These are phyloP conservation scores for Tetrahymena thermophila DNA, from an alignment of 73 alveolate species.

Conservation along the genomic window DNA sequence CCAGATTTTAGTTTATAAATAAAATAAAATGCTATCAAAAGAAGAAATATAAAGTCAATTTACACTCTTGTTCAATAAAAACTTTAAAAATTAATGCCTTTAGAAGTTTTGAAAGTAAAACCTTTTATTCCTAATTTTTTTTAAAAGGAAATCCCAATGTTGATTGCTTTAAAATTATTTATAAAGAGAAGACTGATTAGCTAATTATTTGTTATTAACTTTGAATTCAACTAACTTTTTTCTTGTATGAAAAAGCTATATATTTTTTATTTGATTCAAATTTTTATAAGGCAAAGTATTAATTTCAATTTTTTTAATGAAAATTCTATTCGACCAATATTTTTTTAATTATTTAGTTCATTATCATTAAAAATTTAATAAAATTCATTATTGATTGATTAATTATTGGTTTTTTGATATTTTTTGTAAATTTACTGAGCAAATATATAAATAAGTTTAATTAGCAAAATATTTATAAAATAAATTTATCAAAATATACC, in stretches of 20 bases:
- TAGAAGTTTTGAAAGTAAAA: too few relatives aligned
- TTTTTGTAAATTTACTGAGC: neutral
- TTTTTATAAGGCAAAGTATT: neutral
- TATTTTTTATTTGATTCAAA: neutral
- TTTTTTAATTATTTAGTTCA: neutral
- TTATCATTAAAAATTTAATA: too few relatives aligned
- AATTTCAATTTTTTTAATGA: neutral
- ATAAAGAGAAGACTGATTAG: neutral
- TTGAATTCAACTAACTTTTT: neutral
- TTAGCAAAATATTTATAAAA: too few relatives aligned
- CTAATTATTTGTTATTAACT: neutral
- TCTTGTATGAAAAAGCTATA: neutral
- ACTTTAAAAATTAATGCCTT: neutral
- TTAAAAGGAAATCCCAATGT: neutral
- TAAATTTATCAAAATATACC: neutral
- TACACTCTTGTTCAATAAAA: neutral
- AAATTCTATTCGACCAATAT: neutral
- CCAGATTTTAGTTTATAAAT: too few relatives aligned
- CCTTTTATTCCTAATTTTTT: neutral
- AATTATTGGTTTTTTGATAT: neutral
- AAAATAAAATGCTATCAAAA: too few relatives aligned
- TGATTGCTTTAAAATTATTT: neutral
- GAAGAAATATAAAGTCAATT: neutral
- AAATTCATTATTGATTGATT: neutral
- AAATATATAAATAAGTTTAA: too few relatives aligned